phyloP scores from a whole-genome alignment of 2,329 filamentous ascomycete genomes.

The Colletotrichum gloeosporioides region DNA sequence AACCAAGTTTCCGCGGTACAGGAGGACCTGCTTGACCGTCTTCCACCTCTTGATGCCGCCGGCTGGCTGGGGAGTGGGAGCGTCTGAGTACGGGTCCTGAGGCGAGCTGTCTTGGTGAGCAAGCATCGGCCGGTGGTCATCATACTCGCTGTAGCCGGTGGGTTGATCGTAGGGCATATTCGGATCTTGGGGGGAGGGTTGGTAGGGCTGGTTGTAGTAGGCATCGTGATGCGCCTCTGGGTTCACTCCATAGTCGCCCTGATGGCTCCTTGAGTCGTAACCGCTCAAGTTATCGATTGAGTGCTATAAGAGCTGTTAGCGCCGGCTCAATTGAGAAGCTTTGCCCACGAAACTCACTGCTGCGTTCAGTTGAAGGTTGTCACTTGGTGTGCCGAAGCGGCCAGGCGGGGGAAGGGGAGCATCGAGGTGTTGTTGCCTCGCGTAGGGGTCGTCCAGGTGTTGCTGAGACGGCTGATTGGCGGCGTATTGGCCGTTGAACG shows the following conservation, averaged over 20 bases:
- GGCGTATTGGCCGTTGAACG: constrained; percentile 52
- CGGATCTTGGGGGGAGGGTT: constrained; percentile 67
- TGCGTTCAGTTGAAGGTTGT: constrained; percentile 82
- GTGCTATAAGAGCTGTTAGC: constrained; percentile 41
- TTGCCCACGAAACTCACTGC: constrained; percentile 65
- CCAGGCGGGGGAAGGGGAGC: constrained; percentile 31
- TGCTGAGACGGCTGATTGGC: constrained; percentile 38
- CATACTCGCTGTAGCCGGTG: constrained; percentile 53
- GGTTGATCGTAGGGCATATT: constrained; percentile 56
- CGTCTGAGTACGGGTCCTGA: constrained; percentile 52
- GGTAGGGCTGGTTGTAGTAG: constrained; percentile 85
- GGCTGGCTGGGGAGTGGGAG: constrained; percentile 50
- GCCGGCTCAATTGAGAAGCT: not conserved
- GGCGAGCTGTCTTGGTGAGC: constrained; percentile 59
- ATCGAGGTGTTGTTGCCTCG: constrained; percentile 44
- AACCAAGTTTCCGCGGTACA: constrained; percentile 96
- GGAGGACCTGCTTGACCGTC: constrained; percentile 96
- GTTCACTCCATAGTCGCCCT: constrained; percentile 75
- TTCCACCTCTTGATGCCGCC: constrained; percentile 86
- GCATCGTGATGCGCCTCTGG: constrained; percentile 87
- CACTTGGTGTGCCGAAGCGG: constrained; percentile 64
- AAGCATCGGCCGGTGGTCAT: constrained; percentile 80
- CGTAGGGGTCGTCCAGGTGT: constrained; percentile 73
- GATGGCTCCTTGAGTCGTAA: constrained; percentile 49
- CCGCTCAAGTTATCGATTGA: constrained; percentile 55